These are phyloP conservation scores for Ustilago loliicola DNA, from an alignment of 1,284 basidiomycete genomes.

Conservation along the genomic window DNA sequence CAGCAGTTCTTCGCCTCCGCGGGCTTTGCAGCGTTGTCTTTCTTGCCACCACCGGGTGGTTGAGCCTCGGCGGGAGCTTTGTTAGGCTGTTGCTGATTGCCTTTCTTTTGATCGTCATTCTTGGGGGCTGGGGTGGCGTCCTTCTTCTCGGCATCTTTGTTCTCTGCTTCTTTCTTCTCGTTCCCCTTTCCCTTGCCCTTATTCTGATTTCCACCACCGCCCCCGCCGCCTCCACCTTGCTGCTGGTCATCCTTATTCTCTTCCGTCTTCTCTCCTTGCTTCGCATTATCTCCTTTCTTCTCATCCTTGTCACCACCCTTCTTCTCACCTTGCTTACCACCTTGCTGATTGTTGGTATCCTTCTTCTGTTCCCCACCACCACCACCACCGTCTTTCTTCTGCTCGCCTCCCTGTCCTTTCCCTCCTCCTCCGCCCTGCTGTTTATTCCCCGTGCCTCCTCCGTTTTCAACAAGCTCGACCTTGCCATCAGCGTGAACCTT, in stretches of 20 bases:
- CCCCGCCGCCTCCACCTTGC: not conserved
- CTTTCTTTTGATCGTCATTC: slow-evolving; percentile 12
- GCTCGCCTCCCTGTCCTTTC: not conserved
- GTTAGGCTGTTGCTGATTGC: not conserved
- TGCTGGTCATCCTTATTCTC: not conserved
- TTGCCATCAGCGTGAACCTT: slow-evolving; percentile 34
- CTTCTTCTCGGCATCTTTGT: slow-evolving; percentile 14
- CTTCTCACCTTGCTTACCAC: not conserved
- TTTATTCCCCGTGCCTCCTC: not conserved
- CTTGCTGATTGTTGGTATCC: not conserved
- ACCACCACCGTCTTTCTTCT: not conserved
- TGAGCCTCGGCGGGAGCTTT: no score
- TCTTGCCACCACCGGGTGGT: not conserved
- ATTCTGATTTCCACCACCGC: not conserved
- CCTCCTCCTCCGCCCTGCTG: not conserved
- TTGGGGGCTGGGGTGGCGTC: slow-evolving; percentile 9
- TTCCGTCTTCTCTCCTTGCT: not conserved
- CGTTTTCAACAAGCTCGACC: slow-evolving; percentile 28
- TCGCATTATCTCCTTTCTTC: not conserved
- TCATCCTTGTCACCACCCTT: not conserved
- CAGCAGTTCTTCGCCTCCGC: not conserved
- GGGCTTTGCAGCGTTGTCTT: not conserved
- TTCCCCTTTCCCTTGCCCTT: slow-evolving; percentile 9
- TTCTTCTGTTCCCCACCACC: not conserved
- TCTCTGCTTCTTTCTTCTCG: slow-evolving; percentile 9